Conservation (phyloP, 2,329 filamentous ascomycete genomes). For the Thelonectria blattea region DNA sequence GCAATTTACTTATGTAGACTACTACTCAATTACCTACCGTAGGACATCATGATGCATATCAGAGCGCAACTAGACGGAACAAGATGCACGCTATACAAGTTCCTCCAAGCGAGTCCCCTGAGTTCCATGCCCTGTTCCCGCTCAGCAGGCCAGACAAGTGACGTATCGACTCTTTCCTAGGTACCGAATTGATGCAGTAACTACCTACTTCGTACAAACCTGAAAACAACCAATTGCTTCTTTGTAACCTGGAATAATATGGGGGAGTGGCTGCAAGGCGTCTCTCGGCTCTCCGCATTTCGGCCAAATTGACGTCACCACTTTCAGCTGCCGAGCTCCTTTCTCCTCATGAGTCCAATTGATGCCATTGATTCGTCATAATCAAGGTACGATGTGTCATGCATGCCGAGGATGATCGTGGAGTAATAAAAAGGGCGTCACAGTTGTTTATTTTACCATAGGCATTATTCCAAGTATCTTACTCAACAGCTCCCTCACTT, state of each 20-base stretch:
- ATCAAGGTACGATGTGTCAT: constrained; percentile 26
- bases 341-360: constrained; percentile 22
- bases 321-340: constrained; percentile 21
- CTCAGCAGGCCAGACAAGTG: no score
- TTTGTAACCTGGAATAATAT: background rate
- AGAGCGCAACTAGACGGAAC: no score
- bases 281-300: constrained; percentile 8
- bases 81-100: no score
- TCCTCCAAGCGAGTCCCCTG: no score
- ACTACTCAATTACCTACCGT: no score
- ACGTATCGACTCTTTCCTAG: no score
- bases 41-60: no score
- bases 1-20: no score
- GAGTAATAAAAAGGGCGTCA: background rate
- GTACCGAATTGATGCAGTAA: background rate
- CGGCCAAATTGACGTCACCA: constrained; percentile 37
- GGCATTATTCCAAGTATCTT: background rate
- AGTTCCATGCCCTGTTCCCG: no score
- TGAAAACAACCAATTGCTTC: background rate
- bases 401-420: background rate
- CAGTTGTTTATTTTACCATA: background rate
- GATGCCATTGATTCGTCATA: constrained; percentile 29
- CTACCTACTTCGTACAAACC: background rate
- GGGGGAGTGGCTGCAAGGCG: constrained; percentile 13
- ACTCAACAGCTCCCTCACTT: background rate